phyloP scores from a whole-genome alignment of 164 flowering plant species.

The Warburgia ugandensis region DNA sequence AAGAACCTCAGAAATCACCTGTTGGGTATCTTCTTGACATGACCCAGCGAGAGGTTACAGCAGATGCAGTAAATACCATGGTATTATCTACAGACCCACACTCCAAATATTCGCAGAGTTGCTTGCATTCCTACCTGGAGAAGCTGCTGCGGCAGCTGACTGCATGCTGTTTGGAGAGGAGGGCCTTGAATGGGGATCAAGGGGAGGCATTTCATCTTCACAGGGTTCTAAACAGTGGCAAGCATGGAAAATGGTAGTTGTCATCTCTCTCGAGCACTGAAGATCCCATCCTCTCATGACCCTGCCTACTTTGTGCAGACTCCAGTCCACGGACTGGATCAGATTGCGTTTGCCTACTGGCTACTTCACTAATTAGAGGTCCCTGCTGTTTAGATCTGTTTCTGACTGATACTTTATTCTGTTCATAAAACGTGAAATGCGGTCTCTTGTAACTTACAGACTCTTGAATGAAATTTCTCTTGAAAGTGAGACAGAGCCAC shows the following conservation, averaged over 20 bases:
- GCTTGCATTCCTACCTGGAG: constrained; percentile 71
- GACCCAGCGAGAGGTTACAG: constrained; percentile 70
- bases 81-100: constrained; percentile 64
- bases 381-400: no score
- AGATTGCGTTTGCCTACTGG: no score
- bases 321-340: no score
- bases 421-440: no score
- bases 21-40: constrained; percentile 72
- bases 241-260: constrained; percentile 15
- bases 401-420: no score
- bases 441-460: no score
- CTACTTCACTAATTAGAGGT: no score
- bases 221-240: constrained; percentile 32
- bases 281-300: no score
- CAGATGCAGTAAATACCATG: constrained; percentile 81
- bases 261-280: no score
- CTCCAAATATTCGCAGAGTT: constrained; percentile 36
- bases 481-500: no score
- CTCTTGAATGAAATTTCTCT: no score
- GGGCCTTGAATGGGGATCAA: constrained; percentile 69
- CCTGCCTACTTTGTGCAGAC: no score
- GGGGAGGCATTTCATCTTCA: constrained; percentile 85
- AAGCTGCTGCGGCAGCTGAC: constrained; percentile 71
- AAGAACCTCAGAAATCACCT: constrained; percentile 56
- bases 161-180: constrained; percentile 73